Percentiles rank a stretch among this genome's conserved stretches.
Evolutionary conservation across 1,139 yeast species (phyloP).

Genomic region (Petasospora fabianii): DNA sequence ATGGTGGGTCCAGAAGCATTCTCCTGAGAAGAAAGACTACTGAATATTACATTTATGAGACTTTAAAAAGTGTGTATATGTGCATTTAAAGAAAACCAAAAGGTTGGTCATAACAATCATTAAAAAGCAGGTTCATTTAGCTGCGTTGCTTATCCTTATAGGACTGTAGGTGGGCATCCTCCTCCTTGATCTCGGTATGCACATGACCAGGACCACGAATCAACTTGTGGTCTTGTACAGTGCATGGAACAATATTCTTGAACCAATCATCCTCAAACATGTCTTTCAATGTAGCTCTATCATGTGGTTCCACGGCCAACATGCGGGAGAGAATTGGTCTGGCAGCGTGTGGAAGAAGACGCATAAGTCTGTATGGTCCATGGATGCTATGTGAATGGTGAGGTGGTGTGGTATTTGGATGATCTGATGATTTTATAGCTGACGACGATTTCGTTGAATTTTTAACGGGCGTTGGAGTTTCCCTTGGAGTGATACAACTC

Average conservation of each 20-base stretch:
- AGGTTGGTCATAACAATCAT: neutral
- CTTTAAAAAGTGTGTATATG: no score
- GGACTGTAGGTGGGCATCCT: constrained; percentile 41
- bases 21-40: neutral
- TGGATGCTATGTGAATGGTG: constrained; percentile 19
- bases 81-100: no score
- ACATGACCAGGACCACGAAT: constrained; percentile 49
- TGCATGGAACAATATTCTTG: constrained; percentile 47
- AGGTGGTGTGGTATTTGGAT: neutral
- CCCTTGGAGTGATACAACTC: constrained; percentile 1
- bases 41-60: neutral
- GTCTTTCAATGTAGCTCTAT: constrained; percentile 68
- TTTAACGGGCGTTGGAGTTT: neutral
- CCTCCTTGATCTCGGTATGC: constrained; percentile 54
- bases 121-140: neutral
- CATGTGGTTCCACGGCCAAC: constrained; percentile 63
- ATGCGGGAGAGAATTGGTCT: constrained; percentile 73
- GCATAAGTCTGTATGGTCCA: constrained; percentile 87
- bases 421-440: no score
- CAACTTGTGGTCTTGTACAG: constrained; percentile 39
- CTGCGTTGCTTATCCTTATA: constrained; percentile 30
- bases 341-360: constrained; percentile 83
- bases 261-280: constrained; percentile 73
- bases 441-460: no score
- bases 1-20: constrained; percentile 13